Conservation (phyloP, 1,139 yeast species). For the Nakaseomyces glabratus region DNA sequence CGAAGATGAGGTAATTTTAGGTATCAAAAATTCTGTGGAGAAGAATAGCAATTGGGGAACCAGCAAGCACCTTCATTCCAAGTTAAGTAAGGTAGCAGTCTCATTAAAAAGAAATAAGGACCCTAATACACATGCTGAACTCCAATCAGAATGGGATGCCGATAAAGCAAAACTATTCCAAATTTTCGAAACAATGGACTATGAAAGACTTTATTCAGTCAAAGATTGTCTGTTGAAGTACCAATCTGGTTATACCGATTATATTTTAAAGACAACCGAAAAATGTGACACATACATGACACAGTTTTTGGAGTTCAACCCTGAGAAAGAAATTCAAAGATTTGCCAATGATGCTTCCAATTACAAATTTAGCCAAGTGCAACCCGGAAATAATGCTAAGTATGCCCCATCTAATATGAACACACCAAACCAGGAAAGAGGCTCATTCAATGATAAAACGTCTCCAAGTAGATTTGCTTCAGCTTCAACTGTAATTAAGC, state of each 20-base stretch:
- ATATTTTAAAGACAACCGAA: conserved; percentile 38
- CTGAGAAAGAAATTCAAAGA: conserved; percentile 47
- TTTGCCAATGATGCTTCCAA: conserved; percentile 41
- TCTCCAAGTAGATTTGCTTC: conserved; percentile 10
- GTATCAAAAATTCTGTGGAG: conserved; percentile 44
- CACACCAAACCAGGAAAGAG: no score
- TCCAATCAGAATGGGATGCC: conserved; percentile 47
- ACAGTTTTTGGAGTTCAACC: conserved; percentile 51
- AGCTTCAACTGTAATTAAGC: conserved; percentile 20
- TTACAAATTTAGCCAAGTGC: no score
- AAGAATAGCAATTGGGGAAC: conserved; percentile 45
- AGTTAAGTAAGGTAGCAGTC: conserved; percentile 35
- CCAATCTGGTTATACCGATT: conserved; percentile 52
- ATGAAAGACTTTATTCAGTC: conserved; percentile 52
- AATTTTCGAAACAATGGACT: conserved; percentile 67
- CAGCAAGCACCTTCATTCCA: conserved; percentile 36
- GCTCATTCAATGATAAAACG: no score
- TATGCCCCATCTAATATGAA: no score
- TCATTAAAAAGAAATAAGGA: conserved; percentile 4
- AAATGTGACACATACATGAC: conserved; percentile 60
- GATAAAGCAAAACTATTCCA: conserved; percentile 74
- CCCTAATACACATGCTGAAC: conserved; percentile 13
- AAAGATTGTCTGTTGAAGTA: conserved; percentile 62
- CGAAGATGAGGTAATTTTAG: conserved; percentile 49
- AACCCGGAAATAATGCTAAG: no score